A percentile compares a stretch with the other conserved stretches of the same genome.
Evolutionary conservation across 345 rosid species (phyloP).

Genomic region (Iberis pinnata): DNA sequence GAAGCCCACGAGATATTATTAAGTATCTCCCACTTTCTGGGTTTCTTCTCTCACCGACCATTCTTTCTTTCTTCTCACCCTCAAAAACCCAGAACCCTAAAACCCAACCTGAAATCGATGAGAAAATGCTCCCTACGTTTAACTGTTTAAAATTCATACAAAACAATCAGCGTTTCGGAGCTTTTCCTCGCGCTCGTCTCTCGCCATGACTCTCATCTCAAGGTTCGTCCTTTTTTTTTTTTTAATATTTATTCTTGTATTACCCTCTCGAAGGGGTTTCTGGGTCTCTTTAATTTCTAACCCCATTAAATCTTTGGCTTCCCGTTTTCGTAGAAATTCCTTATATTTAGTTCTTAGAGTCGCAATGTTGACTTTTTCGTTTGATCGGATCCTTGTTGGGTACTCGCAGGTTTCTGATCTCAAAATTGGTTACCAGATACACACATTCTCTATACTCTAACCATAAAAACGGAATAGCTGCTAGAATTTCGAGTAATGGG

Average conservation of each 20-base stretch:
- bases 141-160: neutral
- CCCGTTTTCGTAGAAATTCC: neutral
- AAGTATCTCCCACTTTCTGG: neutral
- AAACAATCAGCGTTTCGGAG: neutral
- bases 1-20: constrained; percentile 25
- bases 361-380: neutral
- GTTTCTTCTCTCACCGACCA: neutral
- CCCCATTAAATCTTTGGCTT: neutral
- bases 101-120: constrained; percentile 15
- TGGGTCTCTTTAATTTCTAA: neutral
- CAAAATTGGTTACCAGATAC: constrained; percentile 38
- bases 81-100: constrained; percentile 21
- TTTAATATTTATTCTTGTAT: neutral
- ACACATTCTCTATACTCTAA: constrained; percentile 25
- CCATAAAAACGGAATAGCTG: constrained; percentile 23
- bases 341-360: neutral
- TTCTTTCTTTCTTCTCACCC: neutral
- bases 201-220: constrained; percentile 26
- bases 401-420: constrained; percentile 50
- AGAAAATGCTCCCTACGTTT: constrained; percentile 17
- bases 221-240: constrained; percentile 20
- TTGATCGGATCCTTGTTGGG: constrained; percentile 10
- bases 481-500: constrained; percentile 30
- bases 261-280: too few species aligned
- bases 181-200: constrained; percentile 2